Evolutionary conservation across 768 basidiomycete species (phyloP).

Genomic region (Termitomyces sp.): DNA sequence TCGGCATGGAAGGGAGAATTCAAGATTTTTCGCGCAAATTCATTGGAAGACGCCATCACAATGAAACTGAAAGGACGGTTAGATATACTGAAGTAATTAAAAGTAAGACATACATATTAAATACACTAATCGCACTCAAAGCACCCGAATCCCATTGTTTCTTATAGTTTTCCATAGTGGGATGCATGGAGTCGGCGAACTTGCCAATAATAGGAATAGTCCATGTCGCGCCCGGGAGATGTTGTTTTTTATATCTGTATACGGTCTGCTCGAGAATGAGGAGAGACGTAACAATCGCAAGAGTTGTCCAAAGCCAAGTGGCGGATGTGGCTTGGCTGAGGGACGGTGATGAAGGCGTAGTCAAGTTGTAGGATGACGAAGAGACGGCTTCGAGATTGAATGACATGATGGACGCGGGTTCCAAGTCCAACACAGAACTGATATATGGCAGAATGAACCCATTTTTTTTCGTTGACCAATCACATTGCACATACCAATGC

Average conservation of each 20-base stretch:
- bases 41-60: slow-evolving; percentile 94
- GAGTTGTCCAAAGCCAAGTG: slow-evolving; percentile 66
- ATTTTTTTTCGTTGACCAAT: slow-evolving; percentile 34
- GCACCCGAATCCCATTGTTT: slow-evolving; percentile 88
- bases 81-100: neutral
- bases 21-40: slow-evolving; percentile 90
- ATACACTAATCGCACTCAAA: slow-evolving; percentile 87
- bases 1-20: slow-evolving; percentile 92
- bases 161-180: slow-evolving; percentile 89
- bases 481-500: slow-evolving; percentile 15
- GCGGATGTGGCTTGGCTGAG: slow-evolving; percentile 25
- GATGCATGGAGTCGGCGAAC: slow-evolving; percentile 88
- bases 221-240: slow-evolving; percentile 85
- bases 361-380: slow-evolving; percentile 37
- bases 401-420: slow-evolving; percentile 28
- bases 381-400: slow-evolving; percentile 20
- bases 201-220: slow-evolving; percentile 98
- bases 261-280: slow-evolving; percentile 84
- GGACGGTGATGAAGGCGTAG: slow-evolving; percentile 40
- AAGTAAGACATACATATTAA: slow-evolving; percentile 77
- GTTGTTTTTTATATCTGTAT: slow-evolving; percentile 84
- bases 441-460: slow-evolving; percentile 24
- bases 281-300: slow-evolving; percentile 63
- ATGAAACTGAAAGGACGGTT: slow-evolving; percentile 66
- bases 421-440: slow-evolving; percentile 4